A percentile compares a stretch with the other conserved stretches of the same genome.
phyloP scores from a whole-genome alignment of 768 basidiomycete species.

The Tulasnella sp. region DNA sequence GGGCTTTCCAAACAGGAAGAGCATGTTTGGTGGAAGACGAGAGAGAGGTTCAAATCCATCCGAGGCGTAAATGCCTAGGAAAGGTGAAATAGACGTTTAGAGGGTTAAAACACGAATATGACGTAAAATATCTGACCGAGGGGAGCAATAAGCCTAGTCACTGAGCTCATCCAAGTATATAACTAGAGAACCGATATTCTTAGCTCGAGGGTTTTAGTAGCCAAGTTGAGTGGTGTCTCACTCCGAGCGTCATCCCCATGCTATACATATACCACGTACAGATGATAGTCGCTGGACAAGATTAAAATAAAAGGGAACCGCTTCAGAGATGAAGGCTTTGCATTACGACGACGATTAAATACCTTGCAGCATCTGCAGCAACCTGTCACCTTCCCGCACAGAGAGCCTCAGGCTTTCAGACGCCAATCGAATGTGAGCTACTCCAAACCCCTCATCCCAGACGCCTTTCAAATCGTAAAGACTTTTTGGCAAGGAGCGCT shows the following conservation, averaged over 20 bases:
- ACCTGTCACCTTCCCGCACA: neutral
- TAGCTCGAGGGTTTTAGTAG: no score
- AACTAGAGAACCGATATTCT: neutral
- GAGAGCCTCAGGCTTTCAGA: neutral
- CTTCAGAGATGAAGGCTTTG: neutral
- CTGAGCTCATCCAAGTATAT: neutral
- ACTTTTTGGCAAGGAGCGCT: neutral
- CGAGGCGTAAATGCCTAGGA: neutral
- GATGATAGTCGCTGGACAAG: neutral
- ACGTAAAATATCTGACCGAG: neutral
- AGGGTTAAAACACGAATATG: neutral
- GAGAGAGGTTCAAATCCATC: neutral
- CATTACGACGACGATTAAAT: no score
- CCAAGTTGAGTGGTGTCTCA: neutral
- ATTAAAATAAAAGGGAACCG: neutral
- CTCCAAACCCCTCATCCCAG: neutral
- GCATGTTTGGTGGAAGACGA: neutral
- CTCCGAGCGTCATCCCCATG: neutral
- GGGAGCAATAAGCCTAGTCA: neutral
- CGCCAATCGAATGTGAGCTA: neutral
- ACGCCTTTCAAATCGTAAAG: neutral
- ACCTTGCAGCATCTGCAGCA: conserved; percentile 8
- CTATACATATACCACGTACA: conserved; percentile 11
- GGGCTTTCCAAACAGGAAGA: neutral
- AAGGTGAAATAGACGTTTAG: neutral